Evolutionary conservation across 225 moss, liverwort and hornwort genomes (phyloP), one percentile per base, ranked within the genome.

Genomic region (Polytrichum formosum): DNA sequence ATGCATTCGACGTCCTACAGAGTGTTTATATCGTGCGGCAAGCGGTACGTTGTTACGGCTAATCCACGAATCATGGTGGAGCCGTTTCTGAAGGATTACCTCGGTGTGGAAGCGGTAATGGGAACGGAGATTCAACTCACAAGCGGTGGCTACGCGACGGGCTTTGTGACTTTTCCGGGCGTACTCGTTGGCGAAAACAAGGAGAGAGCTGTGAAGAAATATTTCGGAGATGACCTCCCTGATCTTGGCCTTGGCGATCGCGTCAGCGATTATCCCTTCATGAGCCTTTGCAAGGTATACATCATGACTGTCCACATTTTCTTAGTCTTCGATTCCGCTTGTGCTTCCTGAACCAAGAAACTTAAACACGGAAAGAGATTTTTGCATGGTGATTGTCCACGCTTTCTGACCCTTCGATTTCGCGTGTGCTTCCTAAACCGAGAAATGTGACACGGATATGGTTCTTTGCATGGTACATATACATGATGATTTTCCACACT

Each of bases 41-140:
- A 77, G 62, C 89, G 94, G 6, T 89, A 92, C 20, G 89, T 95
- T 8, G 91, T 95, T 5, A 95, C 94, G 0, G 92, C 91, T 0
- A 91, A 87, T 61, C 94, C 94, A 2, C 72, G 92, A 26, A 81
- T 92, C 7, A 87, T 95, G 87, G 92, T 91, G 31, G 94, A 95
- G 81, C 92, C 94, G 0, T 95, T 95, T 25, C 68, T 95, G 6
- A 85, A 80, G 22, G 92, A 95, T 54, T 92, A 92, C 60, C 70
- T 95, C 6, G 82, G 54, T 0, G 92, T 86, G 8, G 94, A 95
- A 6, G 80, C 89, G 0, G 89, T 95, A 4, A 81, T 95, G 66
- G 94, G 91, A 0, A 91, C 94, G 0, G 94, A 92, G 63, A 85
- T 95, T 0, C 75, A 71, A 2, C 73, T 95, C 0, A 83, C 77